Conservation (phyloP, 2,329 filamentous ascomycete genomes). For the Camillea tinctor region DNA sequence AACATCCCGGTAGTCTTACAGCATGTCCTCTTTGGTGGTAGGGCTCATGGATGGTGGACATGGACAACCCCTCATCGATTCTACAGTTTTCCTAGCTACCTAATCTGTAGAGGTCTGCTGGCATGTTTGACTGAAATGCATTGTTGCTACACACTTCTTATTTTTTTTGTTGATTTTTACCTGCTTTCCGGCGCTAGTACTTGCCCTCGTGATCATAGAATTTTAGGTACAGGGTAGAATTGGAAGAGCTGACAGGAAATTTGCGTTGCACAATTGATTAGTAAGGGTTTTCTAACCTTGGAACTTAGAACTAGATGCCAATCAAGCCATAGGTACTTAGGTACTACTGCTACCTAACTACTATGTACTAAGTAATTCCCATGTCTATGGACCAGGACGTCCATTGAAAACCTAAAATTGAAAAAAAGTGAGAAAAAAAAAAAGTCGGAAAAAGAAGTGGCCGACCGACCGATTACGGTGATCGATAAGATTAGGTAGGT, state of each 20-base stretch:
- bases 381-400: too few species aligned
- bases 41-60: conserved; percentile 12
- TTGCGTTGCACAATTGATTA: too few species aligned
- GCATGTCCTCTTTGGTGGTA: conserved; percentile 14
- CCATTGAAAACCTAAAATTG: too few species aligned
- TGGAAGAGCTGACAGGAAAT: not conserved
- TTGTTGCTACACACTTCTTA: conserved; percentile 12
- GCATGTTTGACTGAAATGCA: conserved; percentile 24
- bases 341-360: too few species aligned
- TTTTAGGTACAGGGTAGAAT: too few species aligned
- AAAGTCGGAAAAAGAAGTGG: not conserved
- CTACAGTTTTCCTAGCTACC: conserved; percentile 20
- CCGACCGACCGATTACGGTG: not conserved
- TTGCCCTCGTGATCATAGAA: conserved; percentile 1
- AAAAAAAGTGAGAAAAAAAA: not conserved
- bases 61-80: conserved; percentile 13
- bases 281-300: too few species aligned
- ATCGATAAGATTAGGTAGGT: not conserved
- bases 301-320: too few species aligned
- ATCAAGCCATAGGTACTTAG: too few species aligned
- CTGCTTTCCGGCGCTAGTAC: too few species aligned
- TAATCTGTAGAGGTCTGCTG: conserved; percentile 12
- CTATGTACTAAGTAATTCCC: too few species aligned
- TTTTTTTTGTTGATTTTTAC: not conserved
- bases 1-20: conserved; percentile 12